Evolutionary conservation across 371 early-diverging fungal genomes (phyloP).

Genomic region (Zopfochytrium polystomum): DNA sequence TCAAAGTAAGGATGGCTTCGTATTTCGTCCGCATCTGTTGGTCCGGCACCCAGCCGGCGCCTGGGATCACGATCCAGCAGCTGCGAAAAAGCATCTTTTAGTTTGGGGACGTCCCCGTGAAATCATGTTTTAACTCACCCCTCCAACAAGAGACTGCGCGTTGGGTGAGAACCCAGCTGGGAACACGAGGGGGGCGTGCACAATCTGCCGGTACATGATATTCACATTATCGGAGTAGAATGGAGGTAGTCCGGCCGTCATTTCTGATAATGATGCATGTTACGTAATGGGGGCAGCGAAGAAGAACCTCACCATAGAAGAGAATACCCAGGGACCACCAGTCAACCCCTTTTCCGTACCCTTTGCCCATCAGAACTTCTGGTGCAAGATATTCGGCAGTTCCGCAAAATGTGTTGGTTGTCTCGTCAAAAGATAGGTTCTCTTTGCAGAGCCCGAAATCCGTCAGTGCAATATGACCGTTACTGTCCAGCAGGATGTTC

Average conservation of each 20-base stretch:
- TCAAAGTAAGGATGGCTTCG: conserved; percentile 90
- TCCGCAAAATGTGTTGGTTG: conserved; percentile 88
- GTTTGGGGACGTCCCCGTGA: conserved; percentile 70
- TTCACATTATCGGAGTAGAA: conserved; percentile 95
- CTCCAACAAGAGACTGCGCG: too few species aligned
- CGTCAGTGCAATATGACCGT: conserved; percentile 94
- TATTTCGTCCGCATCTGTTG: conserved; percentile 86
- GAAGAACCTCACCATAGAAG: conserved; percentile 62
- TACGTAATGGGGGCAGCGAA: conserved; percentile 55
- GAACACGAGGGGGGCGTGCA: conserved; percentile 78
- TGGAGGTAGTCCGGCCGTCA: conserved; percentile 92
- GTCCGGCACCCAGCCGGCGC: conserved; percentile 75
- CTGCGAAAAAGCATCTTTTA: conserved; percentile 37
- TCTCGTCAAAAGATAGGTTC: conserved; percentile 58
- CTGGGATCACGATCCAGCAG: conserved; percentile 81
- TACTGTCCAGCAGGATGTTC: conserved; percentile 90
- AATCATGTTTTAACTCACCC: conserved; percentile 57
- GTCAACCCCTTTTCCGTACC: conserved; percentile 91
- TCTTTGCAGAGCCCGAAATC: conserved; percentile 98
- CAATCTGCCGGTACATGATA: conserved; percentile 92
- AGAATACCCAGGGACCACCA: conserved; percentile 78
- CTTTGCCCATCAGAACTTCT: conserved; percentile 81
- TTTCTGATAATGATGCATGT: conserved; percentile 88
- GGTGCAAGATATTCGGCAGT: conserved; percentile 91
- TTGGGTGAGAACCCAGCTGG: too few species aligned